phyloP scores from a whole-genome alignment of 2,329 filamentous ascomycete genomes.

The Alternaria triticimaculans region DNA sequence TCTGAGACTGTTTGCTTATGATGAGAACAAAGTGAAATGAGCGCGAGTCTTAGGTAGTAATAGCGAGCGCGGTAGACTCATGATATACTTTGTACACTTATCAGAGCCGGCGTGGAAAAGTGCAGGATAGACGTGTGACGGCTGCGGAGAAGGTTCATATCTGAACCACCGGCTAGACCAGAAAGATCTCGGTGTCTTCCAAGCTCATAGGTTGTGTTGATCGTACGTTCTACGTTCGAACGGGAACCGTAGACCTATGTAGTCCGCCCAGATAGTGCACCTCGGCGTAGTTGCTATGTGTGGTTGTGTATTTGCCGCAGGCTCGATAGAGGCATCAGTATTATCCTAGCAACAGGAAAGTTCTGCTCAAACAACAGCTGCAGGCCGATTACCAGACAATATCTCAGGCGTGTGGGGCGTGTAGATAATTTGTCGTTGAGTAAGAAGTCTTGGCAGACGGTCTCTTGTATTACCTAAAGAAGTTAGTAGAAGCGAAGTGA shows the following conservation, averaged over 20 bases:
- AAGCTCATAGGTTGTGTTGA: neutral
- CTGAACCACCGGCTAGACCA: neutral
- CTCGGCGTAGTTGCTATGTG: neutral
- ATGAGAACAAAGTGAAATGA: neutral
- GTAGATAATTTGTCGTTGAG: neutral
- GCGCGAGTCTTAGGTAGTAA: neutral
- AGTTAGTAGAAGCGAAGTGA: neutral
- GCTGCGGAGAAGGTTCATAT: neutral
- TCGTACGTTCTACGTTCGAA: neutral
- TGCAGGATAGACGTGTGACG: neutral
- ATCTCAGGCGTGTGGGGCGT: neutral
- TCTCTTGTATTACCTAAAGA: neutral
- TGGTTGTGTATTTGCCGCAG: neutral
- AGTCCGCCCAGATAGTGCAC: neutral
- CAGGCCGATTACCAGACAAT: neutral
- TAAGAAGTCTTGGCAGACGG: neutral
- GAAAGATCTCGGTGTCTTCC: neutral
- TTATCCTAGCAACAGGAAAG: neutral
- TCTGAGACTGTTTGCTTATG: neutral
- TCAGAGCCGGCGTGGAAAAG: neutral
- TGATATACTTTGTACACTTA: neutral
- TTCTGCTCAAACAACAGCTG: neutral
- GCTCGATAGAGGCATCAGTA: neutral
- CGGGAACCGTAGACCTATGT: neutral
- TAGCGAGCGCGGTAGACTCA: neutral